Evolutionary conservation across 495 filamentous ascomycete genomes (phyloP), one percentile per base, ranked within the genome.

Genomic region (Parachaetomium inaequale): DNA sequence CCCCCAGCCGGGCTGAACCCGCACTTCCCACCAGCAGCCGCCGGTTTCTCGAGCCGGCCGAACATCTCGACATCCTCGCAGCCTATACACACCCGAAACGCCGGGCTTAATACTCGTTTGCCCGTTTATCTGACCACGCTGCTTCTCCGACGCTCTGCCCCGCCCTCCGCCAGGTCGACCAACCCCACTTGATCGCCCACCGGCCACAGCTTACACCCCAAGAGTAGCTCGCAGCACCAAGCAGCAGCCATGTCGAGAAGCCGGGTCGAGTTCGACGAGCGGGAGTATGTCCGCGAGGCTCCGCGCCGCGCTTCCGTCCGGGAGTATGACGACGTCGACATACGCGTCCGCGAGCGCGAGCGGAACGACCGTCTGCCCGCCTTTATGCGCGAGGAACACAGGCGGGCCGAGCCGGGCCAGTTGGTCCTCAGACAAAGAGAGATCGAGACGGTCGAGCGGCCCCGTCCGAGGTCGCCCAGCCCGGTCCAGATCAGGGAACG

Each of bases 361-460:
- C 66, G 68, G 15, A 68, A 69, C 25, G 73, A 72, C 42, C 63
- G 76, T 15, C 68, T 75, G 43, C 79, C 78, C 23, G 70, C 72
- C 50, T 80, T 78, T 62, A 64, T 80, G 55, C 75, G 72, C 45
- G 70, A 72, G 17, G 76, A 77, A 42, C 66, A 61, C 29, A 72
- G 72, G 56, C 75, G 72, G 21, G 47, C 70, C 31, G 74, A 77
- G 38, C 62, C 72, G 23, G 76, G 76, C 36, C 65, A 71, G 55
- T 32, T 81, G 59, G 78, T 81, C 23, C 75, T 81, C 47, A 71
- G 78, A 32, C 69, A 73, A 58, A 72, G 76, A 43, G 78, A 81
- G 58, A 66, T 76, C 34, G 79, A 81, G 67, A 77, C 74, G 0
- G 52, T 78, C 31, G 78, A 79, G 63, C 75, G 71, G 52, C 68